Percentiles rank a stretch among this genome's conserved stretches.
These are phyloP conservation scores for Mycena sp. DNA, from an alignment of 1,284 basidiomycete genomes.

Conservation along the genomic window DNA sequence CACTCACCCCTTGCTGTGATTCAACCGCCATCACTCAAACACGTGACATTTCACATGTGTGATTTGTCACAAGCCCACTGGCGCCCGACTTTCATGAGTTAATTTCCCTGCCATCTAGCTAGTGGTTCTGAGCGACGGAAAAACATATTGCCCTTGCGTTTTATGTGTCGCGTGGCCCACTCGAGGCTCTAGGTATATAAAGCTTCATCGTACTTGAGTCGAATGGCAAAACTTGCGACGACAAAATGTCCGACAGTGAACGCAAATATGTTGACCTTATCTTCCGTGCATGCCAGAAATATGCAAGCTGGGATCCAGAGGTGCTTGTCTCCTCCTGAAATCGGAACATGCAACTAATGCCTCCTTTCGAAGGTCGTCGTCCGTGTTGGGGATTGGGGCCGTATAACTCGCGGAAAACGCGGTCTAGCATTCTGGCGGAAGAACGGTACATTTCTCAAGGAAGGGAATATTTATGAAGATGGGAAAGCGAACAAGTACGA, in stretches of 20 bases:
- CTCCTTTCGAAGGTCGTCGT: conserved; percentile 17
- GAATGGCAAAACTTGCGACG: no score
- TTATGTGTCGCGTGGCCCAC: no score
- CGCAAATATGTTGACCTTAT: conserved; percentile 42
- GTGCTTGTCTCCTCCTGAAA: conserved; percentile 17
- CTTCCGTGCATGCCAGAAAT: conserved; percentile 40
- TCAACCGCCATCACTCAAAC: no score
- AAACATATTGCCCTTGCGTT: no score
- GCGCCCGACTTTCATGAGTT: no score
- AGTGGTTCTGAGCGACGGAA: no score
- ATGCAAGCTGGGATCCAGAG: conserved; percentile 46
- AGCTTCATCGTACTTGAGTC: no score
- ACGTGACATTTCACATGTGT: no score
- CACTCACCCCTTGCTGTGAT: no score
- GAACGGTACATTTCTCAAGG: conserved; percentile 39
- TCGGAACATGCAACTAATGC: not conserved
- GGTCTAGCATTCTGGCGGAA: conserved; percentile 36
- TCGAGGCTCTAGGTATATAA: no score
- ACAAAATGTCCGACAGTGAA: conserved; percentile 32
- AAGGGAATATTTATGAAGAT: conserved; percentile 44
- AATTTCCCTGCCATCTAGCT: no score
- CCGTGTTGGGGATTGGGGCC: conserved; percentile 42
- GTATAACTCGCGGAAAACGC: conserved; percentile 29
- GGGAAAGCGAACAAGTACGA: conserved; percentile 34
- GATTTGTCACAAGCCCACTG: no score